Base-by-base conservation (phyloP, 2,329 filamentous ascomycete species). In the Penicillium sumatraense region DNA sequence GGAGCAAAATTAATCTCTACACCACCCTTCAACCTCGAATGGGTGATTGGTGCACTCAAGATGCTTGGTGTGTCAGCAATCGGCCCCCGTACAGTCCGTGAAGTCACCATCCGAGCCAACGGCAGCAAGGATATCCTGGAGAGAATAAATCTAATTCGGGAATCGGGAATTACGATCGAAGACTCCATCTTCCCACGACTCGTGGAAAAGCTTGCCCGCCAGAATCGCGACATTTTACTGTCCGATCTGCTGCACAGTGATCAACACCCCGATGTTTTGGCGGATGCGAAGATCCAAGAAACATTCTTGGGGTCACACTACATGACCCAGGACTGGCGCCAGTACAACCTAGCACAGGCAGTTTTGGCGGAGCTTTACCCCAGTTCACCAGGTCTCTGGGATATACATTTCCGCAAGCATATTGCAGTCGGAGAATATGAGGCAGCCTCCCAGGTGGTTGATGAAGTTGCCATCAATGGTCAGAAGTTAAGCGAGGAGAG, bases 1-100 rank as follows among this genome's bases (percentile, higher is more conserved):
- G 88, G 89, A 16, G 89, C 92, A n/a, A 84, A 87, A 59, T 86
- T 91, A 77, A 93, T 96, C 69, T 92, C 92, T 9, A 89, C 87
- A 1, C 87, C 81, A 54, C 89, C 90, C 71, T 82, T 95, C 20
- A 84, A 87, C 1, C 78, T 92, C 9, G 86, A 93, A 53, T 83
- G 88, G 61, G 85, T 91, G 23, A 85, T 96, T 51, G 83, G 83
- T 29, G 82, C 89, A 6, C 77, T 95, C 16, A 80, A 83, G 53
- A 85, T 89, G 64, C 83, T 96, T 49, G 89, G 89, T 2, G 78
- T 96, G 5, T 80, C 85, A 45, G 78, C 80, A 31, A 88, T 96
- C 58, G 92, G 92, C 0, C 88, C 91, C 0, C 76, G 89, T 16
- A 89, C 91, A 3, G 71, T 96, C 18, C 89, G 92, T 60, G 88